Conservation (phyloP, 768 basidiomycete genomes). For the Amylocystis lapponica region DNA sequence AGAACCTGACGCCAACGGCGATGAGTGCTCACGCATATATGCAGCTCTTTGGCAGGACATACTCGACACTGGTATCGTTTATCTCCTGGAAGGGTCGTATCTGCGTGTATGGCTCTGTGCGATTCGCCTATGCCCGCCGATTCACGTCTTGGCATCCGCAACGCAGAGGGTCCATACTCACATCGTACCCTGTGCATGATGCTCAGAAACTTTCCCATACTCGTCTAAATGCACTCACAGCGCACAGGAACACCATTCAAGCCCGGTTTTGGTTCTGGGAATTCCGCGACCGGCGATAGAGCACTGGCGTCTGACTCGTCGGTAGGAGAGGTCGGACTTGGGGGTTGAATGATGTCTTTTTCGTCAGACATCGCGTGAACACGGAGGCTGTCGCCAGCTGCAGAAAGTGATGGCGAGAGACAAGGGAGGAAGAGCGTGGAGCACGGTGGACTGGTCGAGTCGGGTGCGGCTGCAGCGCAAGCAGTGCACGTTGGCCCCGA, state of each 20-base stretch:
- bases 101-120: slow-evolving; percentile 77
- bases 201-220: neutral
- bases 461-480: too few species aligned
- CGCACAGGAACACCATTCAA: slow-evolving; percentile 70
- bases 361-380: slow-evolving; percentile 5
- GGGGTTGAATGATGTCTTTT: slow-evolving; percentile 1
- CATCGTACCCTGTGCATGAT: slow-evolving; percentile 72
- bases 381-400: too few species aligned
- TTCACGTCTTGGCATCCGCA: neutral
- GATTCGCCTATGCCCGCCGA: slow-evolving; percentile 65
- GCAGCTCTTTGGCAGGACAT: slow-evolving; percentile 28
- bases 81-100: slow-evolving; percentile 82
- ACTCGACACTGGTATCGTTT: slow-evolving; percentile 82
- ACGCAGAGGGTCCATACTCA: slow-evolving; percentile 31
- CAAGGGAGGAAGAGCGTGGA: too few species aligned
- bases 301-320: slow-evolving; percentile 58
- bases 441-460: too few species aligned
- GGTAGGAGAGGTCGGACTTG: slow-evolving; percentile 29
- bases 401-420: too few species aligned
- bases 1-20: slow-evolving; percentile 55
- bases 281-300: slow-evolving; percentile 35
- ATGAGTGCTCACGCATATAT: slow-evolving; percentile 3
- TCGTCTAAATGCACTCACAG: slow-evolving; percentile 47
- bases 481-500: too few species aligned
- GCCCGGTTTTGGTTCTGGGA: slow-evolving; percentile 66